These are phyloP conservation scores for Clitopilus hobsonii DNA, from an alignment of 768 basidiomycete genomes.

Conservation along the genomic window DNA sequence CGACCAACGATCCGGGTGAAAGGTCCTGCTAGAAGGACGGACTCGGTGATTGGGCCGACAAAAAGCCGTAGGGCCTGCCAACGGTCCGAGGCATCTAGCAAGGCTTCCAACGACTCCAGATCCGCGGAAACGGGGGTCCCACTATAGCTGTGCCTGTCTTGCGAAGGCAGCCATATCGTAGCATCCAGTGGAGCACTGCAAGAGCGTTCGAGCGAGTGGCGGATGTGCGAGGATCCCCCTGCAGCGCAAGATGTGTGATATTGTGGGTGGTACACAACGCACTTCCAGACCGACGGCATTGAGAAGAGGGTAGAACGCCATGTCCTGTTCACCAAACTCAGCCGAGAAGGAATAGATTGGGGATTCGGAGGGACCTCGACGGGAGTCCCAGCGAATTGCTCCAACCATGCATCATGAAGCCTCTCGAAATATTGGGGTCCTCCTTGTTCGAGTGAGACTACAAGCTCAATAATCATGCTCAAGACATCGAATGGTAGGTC, in stretches of 20 bases:
- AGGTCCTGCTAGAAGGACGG: not conserved
- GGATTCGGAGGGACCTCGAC: not conserved
- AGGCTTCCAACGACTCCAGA: not conserved
- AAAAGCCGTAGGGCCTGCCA: not conserved
- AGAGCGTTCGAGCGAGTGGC: not conserved
- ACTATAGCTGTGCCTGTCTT: not conserved
- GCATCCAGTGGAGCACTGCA: not conserved
- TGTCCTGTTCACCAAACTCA: not conserved
- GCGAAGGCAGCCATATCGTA: not conserved
- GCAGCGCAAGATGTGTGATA: not conserved
- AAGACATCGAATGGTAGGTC: not conserved
- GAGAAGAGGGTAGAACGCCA: not conserved
- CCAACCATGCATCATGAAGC: not conserved
- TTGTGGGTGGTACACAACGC: not conserved
- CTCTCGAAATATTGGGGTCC: not conserved
- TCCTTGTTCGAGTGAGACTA: not conserved
- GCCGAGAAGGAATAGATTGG: not conserved
- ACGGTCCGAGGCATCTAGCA: not conserved
- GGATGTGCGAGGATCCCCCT: not conserved
- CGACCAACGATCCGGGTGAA: not conserved
- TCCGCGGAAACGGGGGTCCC: not conserved
- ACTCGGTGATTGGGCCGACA: not conserved
- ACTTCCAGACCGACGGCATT: not conserved
- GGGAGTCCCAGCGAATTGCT: not conserved
- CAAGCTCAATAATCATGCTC: not conserved